A percentile compares a stretch with the other conserved stretches of the same genome.
Conservation (phyloP, 2,329 filamentous ascomycete species). For the Chaetomiaceae sp. region DNA sequence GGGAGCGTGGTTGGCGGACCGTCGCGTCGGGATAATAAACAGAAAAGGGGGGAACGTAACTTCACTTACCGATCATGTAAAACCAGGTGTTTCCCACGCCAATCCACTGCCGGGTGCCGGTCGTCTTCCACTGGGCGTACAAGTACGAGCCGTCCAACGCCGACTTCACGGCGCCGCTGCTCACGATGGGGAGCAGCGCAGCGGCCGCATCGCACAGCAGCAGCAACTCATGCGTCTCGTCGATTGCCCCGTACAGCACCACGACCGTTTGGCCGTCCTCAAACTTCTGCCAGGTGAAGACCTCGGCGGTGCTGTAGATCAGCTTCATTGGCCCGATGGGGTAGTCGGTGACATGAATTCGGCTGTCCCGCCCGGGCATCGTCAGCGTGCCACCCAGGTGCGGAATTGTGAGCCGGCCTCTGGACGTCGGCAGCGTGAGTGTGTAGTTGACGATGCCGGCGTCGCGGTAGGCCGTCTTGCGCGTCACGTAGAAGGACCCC, state of each 20-base stretch:
- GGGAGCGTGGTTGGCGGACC: too few species aligned
- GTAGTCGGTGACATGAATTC: constrained; percentile 62
- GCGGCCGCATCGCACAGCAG: constrained; percentile 18
- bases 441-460: constrained; percentile 53
- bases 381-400: constrained; percentile 49
- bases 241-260: constrained; percentile 56
- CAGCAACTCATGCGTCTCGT: constrained; percentile 57
- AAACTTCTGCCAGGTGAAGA: constrained; percentile 64
- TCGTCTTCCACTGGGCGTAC: constrained; percentile 30
- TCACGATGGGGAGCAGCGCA: background rate
- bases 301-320: constrained; percentile 63
- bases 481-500: constrained; percentile 57
- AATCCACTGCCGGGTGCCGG: constrained; percentile 26
- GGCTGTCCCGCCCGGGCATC: constrained; percentile 59
- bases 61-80: constrained; percentile 41
- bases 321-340: constrained; percentile 52
- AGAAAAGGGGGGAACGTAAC: background rate
- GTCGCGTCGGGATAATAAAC: background rate
- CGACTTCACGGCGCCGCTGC: constrained; percentile 24
- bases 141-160: constrained; percentile 19
- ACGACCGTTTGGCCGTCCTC: constrained; percentile 50
- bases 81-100: constrained; percentile 36
- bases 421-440: constrained; percentile 48
- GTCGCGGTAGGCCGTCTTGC: constrained; percentile 61
- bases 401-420: constrained; percentile 46